Percentiles rank a stretch among this genome's conserved stretches.
Conservation (phyloP, 2,329 filamentous ascomycete genomes). For the Aspergillus uvarum region DNA sequence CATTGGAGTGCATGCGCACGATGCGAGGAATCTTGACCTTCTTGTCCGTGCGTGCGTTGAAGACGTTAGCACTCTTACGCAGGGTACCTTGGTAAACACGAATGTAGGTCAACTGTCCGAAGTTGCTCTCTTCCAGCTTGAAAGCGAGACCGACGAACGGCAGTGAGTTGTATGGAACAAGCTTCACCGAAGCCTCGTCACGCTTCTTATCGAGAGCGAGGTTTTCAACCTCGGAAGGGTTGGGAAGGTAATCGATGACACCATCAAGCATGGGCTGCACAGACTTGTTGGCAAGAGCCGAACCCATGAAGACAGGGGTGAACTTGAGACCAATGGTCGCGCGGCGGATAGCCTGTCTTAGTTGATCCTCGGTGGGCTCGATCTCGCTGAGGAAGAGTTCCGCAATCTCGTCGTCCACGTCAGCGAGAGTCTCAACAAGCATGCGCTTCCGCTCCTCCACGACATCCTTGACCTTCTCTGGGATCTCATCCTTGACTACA, state of each 20-base stretch:
- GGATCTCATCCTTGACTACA: conserved; percentile 74
- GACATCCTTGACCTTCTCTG: conserved; percentile 72
- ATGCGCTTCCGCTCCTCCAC: conserved; percentile 78
- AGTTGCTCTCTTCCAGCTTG: conserved; percentile 98
- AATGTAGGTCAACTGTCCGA: conserved; percentile 96
- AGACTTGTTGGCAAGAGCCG: conserved; percentile 88
- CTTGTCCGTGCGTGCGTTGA: conserved; percentile 91
- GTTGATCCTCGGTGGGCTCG: conserved; percentile 74
- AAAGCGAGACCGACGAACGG: conserved; percentile 96
- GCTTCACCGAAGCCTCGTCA: conserved; percentile 75
- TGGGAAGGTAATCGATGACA: conserved; percentile 92
- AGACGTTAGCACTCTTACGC: conserved; percentile 84
- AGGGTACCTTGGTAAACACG: conserved; percentile 94
- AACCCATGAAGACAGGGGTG: conserved; percentile 93
- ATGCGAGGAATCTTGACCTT: conserved; percentile 96
- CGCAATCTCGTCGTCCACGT: conserved; percentile 97
- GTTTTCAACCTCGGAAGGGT: conserved; percentile 86
- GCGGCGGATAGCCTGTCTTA: conserved; percentile 88
- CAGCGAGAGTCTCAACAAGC: conserved; percentile 90
- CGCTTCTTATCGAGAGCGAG: conserved; percentile 80
- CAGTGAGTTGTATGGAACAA: conserved; percentile 88
- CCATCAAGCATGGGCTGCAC: conserved; percentile 96
- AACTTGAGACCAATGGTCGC: conserved; percentile 89
- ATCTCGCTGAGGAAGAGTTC: conserved; percentile 89
- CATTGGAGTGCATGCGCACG: conserved; percentile 98